Percentiles rank a stretch among this genome's conserved stretches.
phyloP scores from a whole-genome alignment of 2,329 filamentous ascomycete genomes.

The Lecanicillium sp. region DNA sequence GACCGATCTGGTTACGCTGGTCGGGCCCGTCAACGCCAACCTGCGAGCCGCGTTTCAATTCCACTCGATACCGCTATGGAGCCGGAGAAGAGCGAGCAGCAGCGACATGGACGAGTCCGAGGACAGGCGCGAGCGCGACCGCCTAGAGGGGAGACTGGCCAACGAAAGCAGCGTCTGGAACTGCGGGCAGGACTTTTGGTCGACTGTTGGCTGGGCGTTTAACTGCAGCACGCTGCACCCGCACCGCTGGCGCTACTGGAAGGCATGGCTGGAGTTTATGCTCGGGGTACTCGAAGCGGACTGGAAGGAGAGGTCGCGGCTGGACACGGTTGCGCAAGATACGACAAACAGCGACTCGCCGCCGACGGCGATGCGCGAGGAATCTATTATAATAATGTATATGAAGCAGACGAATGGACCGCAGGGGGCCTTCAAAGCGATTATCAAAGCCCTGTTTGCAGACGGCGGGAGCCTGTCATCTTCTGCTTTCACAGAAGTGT shows the following conservation, averaged over 20 bases:
- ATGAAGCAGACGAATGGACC: conserved; percentile 38
- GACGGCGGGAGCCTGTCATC: conserved; percentile 49
- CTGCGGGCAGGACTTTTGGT: conserved; percentile 83
- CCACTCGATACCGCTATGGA: conserved; percentile 22
- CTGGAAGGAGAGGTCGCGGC: conserved; percentile 48
- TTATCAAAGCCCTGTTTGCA: conserved; percentile 61
- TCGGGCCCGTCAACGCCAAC: conserved; percentile 63
- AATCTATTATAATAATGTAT: conserved; percentile 57
- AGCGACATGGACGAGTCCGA: conserved; percentile 35
- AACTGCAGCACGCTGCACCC: conserved; percentile 73
- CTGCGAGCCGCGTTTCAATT: conserved; percentile 70
- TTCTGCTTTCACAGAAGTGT: conserved; percentile 57
- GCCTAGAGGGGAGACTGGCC: conserved; percentile 52
- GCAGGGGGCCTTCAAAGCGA: conserved; percentile 39
- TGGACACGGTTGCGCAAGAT: conserved; percentile 31
- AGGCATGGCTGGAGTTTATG: conserved; percentile 71
- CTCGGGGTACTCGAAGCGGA: conserved; percentile 70
- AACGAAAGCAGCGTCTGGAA: conserved; percentile 62
- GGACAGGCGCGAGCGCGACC: conserved; percentile 38
- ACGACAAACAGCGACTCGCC: conserved; percentile 16
- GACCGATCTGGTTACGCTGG: conserved; percentile 53
- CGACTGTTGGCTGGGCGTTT: conserved; percentile 82
- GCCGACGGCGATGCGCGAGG: conserved; percentile 27
- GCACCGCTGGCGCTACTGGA: conserved; percentile 75
- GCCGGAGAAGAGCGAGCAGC: conserved; percentile 27